Conservation (phyloP, 768 basidiomycete genomes). For the Neoboletus subvelutipes region DNA sequence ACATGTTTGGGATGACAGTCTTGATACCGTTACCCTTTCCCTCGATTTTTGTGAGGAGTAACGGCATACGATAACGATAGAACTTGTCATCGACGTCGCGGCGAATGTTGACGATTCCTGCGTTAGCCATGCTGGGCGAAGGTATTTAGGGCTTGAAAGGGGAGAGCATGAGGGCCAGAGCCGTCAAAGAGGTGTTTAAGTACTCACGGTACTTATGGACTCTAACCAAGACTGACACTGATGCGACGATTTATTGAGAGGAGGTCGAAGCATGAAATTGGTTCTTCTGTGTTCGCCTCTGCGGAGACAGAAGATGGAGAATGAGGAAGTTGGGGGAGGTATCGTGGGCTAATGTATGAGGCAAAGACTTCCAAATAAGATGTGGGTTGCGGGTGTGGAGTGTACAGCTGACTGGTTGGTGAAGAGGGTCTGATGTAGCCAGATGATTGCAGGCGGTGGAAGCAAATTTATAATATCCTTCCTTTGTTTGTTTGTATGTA, state of each 20-base stretch:
- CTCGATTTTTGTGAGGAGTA: slow-evolving; percentile 94
- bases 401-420: not conserved
- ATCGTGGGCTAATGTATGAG: slow-evolving; percentile 25
- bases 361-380: not conserved
- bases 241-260: slow-evolving; percentile 68
- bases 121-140: slow-evolving; percentile 76
- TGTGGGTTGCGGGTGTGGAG: slow-evolving; percentile 9
- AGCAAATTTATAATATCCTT: slow-evolving; percentile 25
- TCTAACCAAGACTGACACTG: slow-evolving; percentile 55
- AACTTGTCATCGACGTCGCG: slow-evolving; percentile 97
- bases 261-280: slow-evolving; percentile 89
- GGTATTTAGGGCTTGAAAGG: slow-evolving; percentile 54
- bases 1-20: slow-evolving; percentile 98
- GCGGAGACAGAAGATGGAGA: slow-evolving; percentile 32
- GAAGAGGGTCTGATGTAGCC: not conserved
- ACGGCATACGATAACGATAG: slow-evolving; percentile 97
- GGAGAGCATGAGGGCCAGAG: not conserved
- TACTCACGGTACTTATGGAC: slow-evolving; percentile 53
- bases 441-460: slow-evolving; percentile 3
- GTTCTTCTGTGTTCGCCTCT: slow-evolving; percentile 35
- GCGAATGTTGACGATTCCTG: slow-evolving; percentile 87
- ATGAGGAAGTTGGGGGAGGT: slow-evolving; percentile 23
- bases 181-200: not conserved
- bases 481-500: slow-evolving; percentile 29
- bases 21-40: slow-evolving; percentile 99